A percentile compares a stretch with the other conserved stretches of the same genome.
Evolutionary conservation across 2,329 filamentous ascomycete species (phyloP).

Genomic region (Aspergillus tubingensis): DNA sequence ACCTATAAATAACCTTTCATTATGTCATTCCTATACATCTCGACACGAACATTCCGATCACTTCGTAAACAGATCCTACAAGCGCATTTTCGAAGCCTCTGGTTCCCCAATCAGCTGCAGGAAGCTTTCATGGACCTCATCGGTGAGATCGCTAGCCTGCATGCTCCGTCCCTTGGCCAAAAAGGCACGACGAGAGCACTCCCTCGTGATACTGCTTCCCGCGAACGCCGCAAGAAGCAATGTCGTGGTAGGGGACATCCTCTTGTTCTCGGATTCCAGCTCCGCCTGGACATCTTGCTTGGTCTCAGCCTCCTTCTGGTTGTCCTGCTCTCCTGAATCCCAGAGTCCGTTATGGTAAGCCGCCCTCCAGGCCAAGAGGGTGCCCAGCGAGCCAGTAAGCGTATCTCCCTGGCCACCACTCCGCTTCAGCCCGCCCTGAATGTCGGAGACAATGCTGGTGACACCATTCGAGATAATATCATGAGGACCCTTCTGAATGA

Average conservation of each 20-base stretch:
- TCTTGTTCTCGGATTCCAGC: constrained; percentile 49
- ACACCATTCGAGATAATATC: constrained; percentile 83
- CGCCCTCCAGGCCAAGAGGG: constrained; percentile 82
- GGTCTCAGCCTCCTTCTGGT: constrained; percentile 33
- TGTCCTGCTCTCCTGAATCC: constrained; percentile 52
- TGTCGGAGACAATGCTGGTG: constrained; percentile 72
- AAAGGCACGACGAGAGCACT: constrained; percentile 87
- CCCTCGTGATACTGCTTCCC: constrained; percentile 82
- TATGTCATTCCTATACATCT: neutral
- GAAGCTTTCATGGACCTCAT: constrained; percentile 83
- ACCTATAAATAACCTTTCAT: neutral
- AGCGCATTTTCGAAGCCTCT: constrained; percentile 45
- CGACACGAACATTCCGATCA: neutral
- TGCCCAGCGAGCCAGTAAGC: constrained; percentile 83
- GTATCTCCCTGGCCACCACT: constrained; percentile 96
- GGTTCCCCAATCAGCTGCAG: constrained; percentile 75
- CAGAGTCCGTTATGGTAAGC: constrained; percentile 84
- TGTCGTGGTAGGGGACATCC: constrained; percentile 61
- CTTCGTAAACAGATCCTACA: constrained; percentile 22
- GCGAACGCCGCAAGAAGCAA: constrained; percentile 81
- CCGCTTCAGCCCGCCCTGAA: constrained; percentile 81
- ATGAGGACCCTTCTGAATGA: constrained; percentile 82
- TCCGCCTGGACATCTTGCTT: constrained; percentile 45
- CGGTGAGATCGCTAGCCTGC: constrained; percentile 90
- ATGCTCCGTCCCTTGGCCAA: constrained; percentile 80